Evolutionary conservation across 148 eudicot species (phyloP).

Genomic region (Fallopia convolvulus): DNA sequence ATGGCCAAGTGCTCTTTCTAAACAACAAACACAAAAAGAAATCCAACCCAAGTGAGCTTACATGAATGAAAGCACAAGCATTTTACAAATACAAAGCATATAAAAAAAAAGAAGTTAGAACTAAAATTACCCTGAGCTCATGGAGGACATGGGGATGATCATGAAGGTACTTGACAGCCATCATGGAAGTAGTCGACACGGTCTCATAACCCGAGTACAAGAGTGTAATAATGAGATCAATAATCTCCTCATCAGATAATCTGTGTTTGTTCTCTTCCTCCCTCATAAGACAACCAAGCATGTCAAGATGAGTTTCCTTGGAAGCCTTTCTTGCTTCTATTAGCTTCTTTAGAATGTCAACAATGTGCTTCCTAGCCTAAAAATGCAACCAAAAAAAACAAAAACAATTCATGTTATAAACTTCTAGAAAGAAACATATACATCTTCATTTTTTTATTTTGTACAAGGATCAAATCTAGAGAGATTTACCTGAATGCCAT

Average conservation of each 20-base stretch:
- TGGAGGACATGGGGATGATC: conserved; percentile 6
- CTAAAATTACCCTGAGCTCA: neutral
- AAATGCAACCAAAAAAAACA: neutral
- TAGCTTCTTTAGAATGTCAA: conserved; percentile 42
- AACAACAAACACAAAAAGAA: neutral
- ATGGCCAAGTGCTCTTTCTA: conserved; percentile 87
- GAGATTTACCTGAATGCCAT: conserved; percentile 60
- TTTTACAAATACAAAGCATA: neutral
- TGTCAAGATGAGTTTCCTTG: conserved; percentile 36
- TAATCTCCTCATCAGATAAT: conserved; percentile 10
- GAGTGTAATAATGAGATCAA: conserved; percentile 5
- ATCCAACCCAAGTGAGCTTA: neutral
- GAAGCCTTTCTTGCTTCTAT: conserved; percentile 63
- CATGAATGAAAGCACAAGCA: neutral
- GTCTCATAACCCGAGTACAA: conserved; percentile 8
- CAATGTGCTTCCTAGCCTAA: conserved; percentile 73
- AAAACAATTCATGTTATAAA: neutral
- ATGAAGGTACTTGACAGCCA: conserved; percentile 12
- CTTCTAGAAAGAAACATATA: neutral
- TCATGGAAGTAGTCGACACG: conserved; percentile 10
- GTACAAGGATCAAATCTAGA: neutral
- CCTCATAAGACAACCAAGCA: conserved; percentile 59
- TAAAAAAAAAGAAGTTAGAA: neutral
- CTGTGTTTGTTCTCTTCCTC: conserved; percentile 47
- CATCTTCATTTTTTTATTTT: neutral